Base-by-base conservation (phyloP, 495 filamentous ascomycete species). In the Aspergillus egyptiacus region DNA sequence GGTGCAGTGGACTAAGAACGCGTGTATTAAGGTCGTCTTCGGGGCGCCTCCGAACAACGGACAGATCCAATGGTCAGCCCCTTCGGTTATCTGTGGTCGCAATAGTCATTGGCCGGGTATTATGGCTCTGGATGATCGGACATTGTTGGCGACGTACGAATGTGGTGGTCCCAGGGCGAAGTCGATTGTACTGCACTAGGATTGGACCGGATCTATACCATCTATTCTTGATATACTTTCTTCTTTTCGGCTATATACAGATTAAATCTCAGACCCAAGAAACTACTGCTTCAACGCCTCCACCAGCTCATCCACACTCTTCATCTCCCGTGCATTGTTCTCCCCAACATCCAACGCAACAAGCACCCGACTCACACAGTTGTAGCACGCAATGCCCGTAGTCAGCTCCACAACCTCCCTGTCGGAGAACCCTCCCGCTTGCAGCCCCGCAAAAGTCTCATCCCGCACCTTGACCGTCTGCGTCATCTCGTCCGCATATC, bases 331-430 rank as follows among this genome's bases (percentile, higher is more conserved):
- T 11, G 34, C 63, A 55, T 72, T 72, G 44, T 73, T 72, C 55
- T 72, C 69, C 0, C 70, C 68, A 24, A 91, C 87, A 67, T 93
- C 84, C 54, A 95, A 61, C 10, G 88, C 87, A 10, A 95, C 88
- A 54, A 94, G 62, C 53, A 95, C 86, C 20, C 88, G 77, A 51
- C 85, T 88, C 13, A 94, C 89, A 63, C 87, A 91, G 60, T 94
- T 94, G 61, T 95, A 94, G 22, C 79, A 81, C 18, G 84, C 87
- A 54, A 89, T 81, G 11, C 84, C 87, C 10, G 85, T 82, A 43
- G 85, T 87, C 53, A 91, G 66, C 69, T 87, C 84, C 17, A 79
- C 71, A 18, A 80, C 69, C 66, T 79, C 78, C 20, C 88, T 80
- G 13, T 66, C 69, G 53, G 83, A 85, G 39, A 75, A 55, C 13